Evolutionary conservation across 2,329 filamentous ascomycete genomes (phyloP).

Genomic region (Fusarium sp.): DNA sequence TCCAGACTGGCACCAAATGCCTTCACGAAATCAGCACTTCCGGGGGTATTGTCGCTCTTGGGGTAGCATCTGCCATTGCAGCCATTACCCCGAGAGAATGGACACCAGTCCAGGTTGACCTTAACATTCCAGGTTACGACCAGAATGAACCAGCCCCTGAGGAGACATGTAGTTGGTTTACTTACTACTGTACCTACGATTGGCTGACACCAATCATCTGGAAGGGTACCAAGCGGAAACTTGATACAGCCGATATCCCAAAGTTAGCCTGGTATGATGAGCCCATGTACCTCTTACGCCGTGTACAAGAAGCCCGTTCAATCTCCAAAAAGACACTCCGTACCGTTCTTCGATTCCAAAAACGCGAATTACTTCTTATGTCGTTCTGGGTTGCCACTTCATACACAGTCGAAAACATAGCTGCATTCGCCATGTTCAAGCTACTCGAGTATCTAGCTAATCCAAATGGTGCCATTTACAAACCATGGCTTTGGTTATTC

Average conservation of each 20-base stretch:
- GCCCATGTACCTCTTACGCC: constrained; percentile 61
- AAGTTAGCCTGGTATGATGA: constrained; percentile 68
- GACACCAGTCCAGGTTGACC: constrained; percentile 59
- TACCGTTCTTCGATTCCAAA: constrained; percentile 61
- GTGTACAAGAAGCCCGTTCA: constrained; percentile 59
- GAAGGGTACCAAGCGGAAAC: constrained; percentile 59
- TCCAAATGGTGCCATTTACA: constrained; percentile 59
- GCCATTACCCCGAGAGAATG: constrained; percentile 64
- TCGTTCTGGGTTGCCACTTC: constrained; percentile 55
- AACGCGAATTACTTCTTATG: constrained; percentile 61
- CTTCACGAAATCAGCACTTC: constrained; percentile 50
- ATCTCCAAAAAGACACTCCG: constrained; percentile 60
- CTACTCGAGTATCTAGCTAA: constrained; percentile 65
- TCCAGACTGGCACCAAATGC: constrained; percentile 54
- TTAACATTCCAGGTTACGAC: constrained; percentile 56
- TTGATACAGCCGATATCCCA: constrained; percentile 64
- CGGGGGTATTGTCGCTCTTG: constrained; percentile 55
- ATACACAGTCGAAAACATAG: constrained; percentile 62
- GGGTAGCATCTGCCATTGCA: constrained; percentile 57
- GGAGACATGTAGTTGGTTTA: constrained; percentile 67
- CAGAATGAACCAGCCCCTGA: constrained; percentile 62
- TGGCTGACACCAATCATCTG: constrained; percentile 65
- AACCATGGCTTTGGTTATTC: constrained; percentile 66
- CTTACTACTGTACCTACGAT: constrained; percentile 64
- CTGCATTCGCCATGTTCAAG: constrained; percentile 67